These are phyloP conservation scores for Daldinia concentrica DNA, from an alignment of 495 filamentous ascomycete species.

Conservation along the genomic window DNA sequence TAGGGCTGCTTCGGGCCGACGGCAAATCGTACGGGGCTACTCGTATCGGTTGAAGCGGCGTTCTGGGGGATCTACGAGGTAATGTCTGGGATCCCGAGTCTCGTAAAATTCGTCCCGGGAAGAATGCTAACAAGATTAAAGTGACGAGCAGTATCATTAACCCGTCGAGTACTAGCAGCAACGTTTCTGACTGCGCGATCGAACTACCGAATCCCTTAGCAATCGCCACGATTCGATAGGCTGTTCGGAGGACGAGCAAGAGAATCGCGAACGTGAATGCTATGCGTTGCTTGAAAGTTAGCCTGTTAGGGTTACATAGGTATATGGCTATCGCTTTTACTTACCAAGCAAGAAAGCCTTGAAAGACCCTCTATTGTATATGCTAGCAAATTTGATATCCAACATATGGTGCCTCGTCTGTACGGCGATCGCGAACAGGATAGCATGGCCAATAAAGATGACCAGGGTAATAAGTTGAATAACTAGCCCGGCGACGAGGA, in stretches of 20 bases:
- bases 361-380: conserved; percentile 50
- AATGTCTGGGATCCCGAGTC: conserved; percentile 13
- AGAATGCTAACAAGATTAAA: conserved; percentile 44
- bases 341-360: conserved; percentile 50
- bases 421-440: conserved; percentile 48
- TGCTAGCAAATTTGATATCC: conserved; percentile 43
- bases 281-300: conserved; percentile 29
- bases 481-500: conserved; percentile 51
- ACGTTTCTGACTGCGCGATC: conserved; percentile 38
- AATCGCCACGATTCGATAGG: conserved; percentile 44
- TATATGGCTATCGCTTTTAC: conserved; percentile 6
- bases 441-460: conserved; percentile 42
- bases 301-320: background rate
- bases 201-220: conserved; percentile 36
- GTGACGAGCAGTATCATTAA: conserved; percentile 47
- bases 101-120: conserved; percentile 35
- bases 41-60: conserved; percentile 21
- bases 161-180: conserved; percentile 52
- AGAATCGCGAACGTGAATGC: conserved; percentile 42
- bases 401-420: conserved; percentile 45
- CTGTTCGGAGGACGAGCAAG: conserved; percentile 49
- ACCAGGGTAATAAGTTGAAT: conserved; percentile 50
- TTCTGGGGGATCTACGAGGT: conserved; percentile 10
- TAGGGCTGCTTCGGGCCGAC: conserved; percentile 19
- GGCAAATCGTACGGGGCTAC: conserved; percentile 26